Evolutionary conservation across 805 yeast genomes (phyloP).

Genomic region (Candida tallmaniae): DNA sequence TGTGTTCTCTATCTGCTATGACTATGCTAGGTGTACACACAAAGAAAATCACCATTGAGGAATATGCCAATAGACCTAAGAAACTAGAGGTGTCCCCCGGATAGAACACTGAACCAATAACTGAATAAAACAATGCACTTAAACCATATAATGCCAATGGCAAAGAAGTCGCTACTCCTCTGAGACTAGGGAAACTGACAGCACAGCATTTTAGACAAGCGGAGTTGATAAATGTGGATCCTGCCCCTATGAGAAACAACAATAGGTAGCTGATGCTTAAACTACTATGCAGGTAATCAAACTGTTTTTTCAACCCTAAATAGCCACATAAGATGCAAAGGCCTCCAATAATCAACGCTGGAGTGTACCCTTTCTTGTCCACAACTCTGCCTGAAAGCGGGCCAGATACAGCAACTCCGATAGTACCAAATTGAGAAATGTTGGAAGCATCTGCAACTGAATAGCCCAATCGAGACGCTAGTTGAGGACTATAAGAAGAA

Average conservation of each 20-base stretch:
- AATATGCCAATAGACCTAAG: slow-evolving; percentile 41
- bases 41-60: slow-evolving; percentile 37
- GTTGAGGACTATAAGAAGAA: slow-evolving; percentile 75
- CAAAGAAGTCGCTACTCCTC: slow-evolving; percentile 73
- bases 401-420: slow-evolving; percentile 61
- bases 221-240: slow-evolving; percentile 62
- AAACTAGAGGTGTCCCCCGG: slow-evolving; percentile 58
- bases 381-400: slow-evolving; percentile 65
- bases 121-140: slow-evolving; percentile 65
- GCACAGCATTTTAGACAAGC: slow-evolving; percentile 74
- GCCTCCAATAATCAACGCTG: slow-evolving; percentile 50
- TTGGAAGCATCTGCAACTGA: slow-evolving; percentile 59
- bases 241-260: slow-evolving; percentile 57
- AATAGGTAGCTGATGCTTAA: slow-evolving; percentile 42
- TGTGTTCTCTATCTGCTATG: slow-evolving; percentile 33
- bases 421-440: slow-evolving; percentile 63
- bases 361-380: slow-evolving; percentile 56
- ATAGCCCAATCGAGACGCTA: slow-evolving; percentile 53
- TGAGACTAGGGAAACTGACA: slow-evolving; percentile 55
- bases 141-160: slow-evolving; percentile 74
- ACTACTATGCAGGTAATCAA: slow-evolving; percentile 32
- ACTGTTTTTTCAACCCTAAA: slow-evolving; percentile 49
- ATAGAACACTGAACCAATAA: slow-evolving; percentile 46
- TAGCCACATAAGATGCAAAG: slow-evolving; percentile 51
- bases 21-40: slow-evolving; percentile 47